These are phyloP conservation scores for Quercus bicolor DNA, from an alignment of 306 rosid species.

Conservation along the genomic window DNA sequence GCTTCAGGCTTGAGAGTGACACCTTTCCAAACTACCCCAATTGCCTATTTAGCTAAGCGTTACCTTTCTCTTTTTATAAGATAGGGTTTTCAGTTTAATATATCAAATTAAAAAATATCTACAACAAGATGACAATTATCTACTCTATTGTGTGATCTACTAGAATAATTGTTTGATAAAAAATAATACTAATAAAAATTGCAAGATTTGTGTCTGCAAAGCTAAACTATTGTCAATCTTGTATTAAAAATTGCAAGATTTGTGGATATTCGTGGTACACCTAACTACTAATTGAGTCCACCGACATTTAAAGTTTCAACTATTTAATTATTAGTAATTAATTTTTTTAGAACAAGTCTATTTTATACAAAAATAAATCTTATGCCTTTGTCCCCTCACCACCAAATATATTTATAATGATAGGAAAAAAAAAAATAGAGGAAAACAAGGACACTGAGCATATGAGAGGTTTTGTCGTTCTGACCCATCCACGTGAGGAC, in stretches of 20 bases:
- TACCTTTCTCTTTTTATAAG: not conserved
- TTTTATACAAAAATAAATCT: not conserved
- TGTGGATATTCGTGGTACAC: no score
- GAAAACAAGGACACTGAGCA: not conserved
- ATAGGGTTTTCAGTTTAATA: not conserved
- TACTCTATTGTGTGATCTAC: no score
- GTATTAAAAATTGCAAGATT: no score
- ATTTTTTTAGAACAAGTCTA: not conserved
- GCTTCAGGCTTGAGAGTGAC: no score
- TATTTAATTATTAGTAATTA: not conserved
- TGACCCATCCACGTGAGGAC: not conserved
- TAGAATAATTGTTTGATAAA: no score
- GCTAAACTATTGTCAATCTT: no score
- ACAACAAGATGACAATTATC: not conserved
- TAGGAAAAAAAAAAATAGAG: not conserved
- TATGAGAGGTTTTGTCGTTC: not conserved
- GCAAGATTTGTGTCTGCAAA: no score
- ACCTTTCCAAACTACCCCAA: no score
- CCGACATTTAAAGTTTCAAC: not conserved
- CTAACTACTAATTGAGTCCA: not conserved
- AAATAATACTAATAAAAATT: no score
- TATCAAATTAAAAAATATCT: not conserved
- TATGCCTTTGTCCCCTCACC: not conserved
- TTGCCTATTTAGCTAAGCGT: no score
- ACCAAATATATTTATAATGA: no score